Percentiles rank a stretch among this genome's conserved stretches.
These are phyloP conservation scores for Metschnikowia aberdeeniae DNA, from an alignment of 805 yeast genomes.

Conservation along the genomic window DNA sequence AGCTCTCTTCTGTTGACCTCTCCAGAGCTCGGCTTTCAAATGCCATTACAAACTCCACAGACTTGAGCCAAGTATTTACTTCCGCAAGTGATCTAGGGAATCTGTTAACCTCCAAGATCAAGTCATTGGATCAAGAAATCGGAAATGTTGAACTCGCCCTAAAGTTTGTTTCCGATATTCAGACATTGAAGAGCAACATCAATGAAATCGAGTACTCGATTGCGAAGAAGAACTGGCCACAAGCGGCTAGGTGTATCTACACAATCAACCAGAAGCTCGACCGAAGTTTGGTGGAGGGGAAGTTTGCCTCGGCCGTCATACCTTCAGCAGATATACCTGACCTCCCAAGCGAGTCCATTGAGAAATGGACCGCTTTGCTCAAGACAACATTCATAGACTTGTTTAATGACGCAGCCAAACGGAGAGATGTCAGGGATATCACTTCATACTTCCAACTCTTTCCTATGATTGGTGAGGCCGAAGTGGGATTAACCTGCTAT, in stretches of 20 bases:
- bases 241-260: constrained; percentile 69
- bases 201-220: constrained; percentile 66
- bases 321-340: constrained; percentile 88
- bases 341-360: constrained; percentile 55
- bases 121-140: constrained; percentile 66
- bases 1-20: constrained; percentile 50
- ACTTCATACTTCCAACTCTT: constrained; percentile 81
- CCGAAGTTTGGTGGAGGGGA: constrained; percentile 48
- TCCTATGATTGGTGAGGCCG: constrained; percentile 75
- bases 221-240: constrained; percentile 62
- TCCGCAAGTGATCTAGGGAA: constrained; percentile 64
- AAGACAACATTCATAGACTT: constrained; percentile 53
- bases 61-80: constrained; percentile 49
- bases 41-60: constrained; percentile 53
- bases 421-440: constrained; percentile 61
- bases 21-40: constrained; percentile 61
- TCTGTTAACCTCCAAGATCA: constrained; percentile 64
- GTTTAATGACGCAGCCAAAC: constrained; percentile 67
- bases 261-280: constrained; percentile 46
- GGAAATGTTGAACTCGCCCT: constrained; percentile 58
- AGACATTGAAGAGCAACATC: constrained; percentile 61
- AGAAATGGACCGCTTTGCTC: constrained; percentile 56
- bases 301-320: constrained; percentile 73
- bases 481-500: constrained; percentile 72
- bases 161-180: constrained; percentile 61